Conservation (phyloP, 164 flowering plant species). For the Sedum album region DNA sequence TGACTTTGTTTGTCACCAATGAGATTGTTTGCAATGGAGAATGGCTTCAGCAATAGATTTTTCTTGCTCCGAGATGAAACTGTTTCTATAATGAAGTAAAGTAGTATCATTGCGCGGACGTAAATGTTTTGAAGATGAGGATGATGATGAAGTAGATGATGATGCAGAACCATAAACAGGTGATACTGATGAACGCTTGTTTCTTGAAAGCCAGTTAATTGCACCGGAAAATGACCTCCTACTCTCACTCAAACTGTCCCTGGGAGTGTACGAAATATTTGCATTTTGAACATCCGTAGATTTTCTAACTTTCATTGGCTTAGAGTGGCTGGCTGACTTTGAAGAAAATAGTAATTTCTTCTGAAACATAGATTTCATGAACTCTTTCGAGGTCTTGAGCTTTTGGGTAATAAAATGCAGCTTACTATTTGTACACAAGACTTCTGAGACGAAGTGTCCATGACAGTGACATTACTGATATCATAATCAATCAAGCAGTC, state of each 20-base stretch:
- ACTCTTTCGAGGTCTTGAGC: background rate
- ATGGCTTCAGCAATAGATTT: background rate
- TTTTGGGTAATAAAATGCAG: background rate
- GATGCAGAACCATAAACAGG: conserved; percentile 25
- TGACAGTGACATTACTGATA: background rate
- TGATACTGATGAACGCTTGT: conserved; percentile 18
- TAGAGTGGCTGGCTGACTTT: background rate
- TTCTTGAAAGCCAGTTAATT: conserved; percentile 21
- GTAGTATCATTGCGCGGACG: background rate
- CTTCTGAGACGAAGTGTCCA: background rate
- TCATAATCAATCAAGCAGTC: conserved; percentile 5
- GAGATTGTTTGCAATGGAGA: background rate
- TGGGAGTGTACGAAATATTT: background rate
- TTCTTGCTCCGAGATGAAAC: background rate
- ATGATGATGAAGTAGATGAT: conserved; percentile 19
- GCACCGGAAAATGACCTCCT: background rate
- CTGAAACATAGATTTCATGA: background rate
- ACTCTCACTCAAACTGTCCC: background rate
- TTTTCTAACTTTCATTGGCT: background rate
- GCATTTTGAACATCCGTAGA: background rate
- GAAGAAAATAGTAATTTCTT: background rate
- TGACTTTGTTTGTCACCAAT: background rate
- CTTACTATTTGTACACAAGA: background rate
- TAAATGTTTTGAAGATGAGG: conserved; percentile 16
- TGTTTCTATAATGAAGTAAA: background rate